Evolutionary conservation across 176 grass and related monocot species (phyloP).

Genomic region (Triticum urartu): DNA sequence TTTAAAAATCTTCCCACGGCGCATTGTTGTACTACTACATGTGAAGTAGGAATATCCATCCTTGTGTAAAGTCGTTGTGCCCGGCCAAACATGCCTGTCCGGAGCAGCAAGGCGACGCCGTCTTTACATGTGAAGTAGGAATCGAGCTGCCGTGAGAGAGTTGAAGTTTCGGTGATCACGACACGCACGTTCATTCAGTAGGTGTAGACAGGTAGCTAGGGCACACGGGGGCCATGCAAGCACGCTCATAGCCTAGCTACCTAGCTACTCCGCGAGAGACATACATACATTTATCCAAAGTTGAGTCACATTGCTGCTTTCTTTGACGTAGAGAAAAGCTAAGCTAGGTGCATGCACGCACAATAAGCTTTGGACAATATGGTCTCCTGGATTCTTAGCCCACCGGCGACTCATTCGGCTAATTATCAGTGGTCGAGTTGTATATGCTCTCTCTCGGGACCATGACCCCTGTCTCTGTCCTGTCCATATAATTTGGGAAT

Average conservation of each 20-base stretch:
- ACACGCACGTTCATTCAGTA: background rate
- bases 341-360: background rate
- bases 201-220: background rate
- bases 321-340: background rate
- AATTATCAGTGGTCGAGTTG: background rate
- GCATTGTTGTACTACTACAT: background rate
- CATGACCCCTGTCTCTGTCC: background rate
- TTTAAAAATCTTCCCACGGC: too few relatives aligned
- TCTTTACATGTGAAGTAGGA: background rate
- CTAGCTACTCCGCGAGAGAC: too few relatives aligned
- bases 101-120: background rate
- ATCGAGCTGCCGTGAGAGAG: slow-evolving; percentile 37
- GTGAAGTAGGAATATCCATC: background rate
- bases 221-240: background rate
- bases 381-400: slow-evolving; percentile 26
- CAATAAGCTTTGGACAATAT: background rate
- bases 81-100: background rate
- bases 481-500: slow-evolving; percentile 40
- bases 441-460: slow-evolving; percentile 12
- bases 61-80: background rate
- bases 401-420: slow-evolving; percentile 7
- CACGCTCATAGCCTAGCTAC: too few relatives aligned
- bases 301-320: too few relatives aligned
- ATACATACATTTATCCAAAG: too few relatives aligned
- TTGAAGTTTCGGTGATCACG: slow-evolving; percentile 32